Base-by-base conservation (phyloP, 768 basidiomycete species). In the Trametes punicea region DNA sequence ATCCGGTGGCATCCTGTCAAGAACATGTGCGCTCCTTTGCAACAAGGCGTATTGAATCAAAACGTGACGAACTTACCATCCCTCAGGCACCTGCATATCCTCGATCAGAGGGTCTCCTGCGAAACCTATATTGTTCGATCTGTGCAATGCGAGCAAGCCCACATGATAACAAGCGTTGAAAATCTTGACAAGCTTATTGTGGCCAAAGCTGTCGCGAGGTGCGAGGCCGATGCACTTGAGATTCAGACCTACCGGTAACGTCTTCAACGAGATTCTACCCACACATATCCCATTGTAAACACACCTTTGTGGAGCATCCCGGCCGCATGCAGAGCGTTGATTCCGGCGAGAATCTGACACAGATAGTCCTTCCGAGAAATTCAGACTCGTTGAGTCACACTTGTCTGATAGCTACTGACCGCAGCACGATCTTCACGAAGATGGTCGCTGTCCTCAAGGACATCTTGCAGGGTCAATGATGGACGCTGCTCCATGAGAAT, bases 401-500 rank as follows among this genome's bases (percentile, higher is more conserved):
- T 41, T 30, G 15, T 27, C 11, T 45, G 49, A 16, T 66, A 2
- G 23, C 9, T 6, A 61, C 81, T 49, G 61, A 91, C 89, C 36
- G 79, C 77, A 16, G 85, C 86, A 23, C 87, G 77, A 33, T 85
- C 84, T 66, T 89, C 83, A 45, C 83, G 79, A n/a, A 94, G 71
- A n/a, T 74, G 77, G 29, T 88, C 84, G 48, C 82, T 85, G 62
- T 90, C 87, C 58, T 87, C 82, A n/a, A 94, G 72, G 5, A 93
- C 79, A 56, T 91, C 88, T 39, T 82, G 75, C 26, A 93, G 67
- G 0, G 82, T 85, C 55, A 88, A 71, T 0, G 82, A 69, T 0
- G 89, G 88, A 0, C 77, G 74, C 64, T 87, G 81, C 64, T 93
- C 91, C n/a, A 78, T 81, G 21, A 93, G 75, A 5, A 94, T 78